Conservation (phyloP, 768 basidiomycete genomes). For the Boletus rubescentipes region DNA sequence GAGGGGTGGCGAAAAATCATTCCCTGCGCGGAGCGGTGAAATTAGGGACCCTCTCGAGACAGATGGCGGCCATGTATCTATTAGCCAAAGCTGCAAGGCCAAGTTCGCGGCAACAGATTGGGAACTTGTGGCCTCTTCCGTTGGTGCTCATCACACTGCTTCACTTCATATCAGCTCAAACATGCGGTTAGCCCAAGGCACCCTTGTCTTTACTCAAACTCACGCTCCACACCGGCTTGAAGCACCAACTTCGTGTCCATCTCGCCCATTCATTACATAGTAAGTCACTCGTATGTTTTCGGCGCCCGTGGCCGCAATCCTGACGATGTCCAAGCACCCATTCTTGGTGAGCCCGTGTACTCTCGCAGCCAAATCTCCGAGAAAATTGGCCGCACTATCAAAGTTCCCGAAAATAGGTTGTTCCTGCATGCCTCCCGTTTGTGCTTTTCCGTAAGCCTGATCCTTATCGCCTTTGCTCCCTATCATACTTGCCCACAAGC, state of each 20-base stretch:
- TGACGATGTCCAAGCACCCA: constrained; percentile 48
- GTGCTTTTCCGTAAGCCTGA: constrained; percentile 49
- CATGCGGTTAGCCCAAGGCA: constrained; percentile 32
- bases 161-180: constrained; percentile 28
- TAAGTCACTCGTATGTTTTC: constrained; percentile 23
- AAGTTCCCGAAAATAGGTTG: constrained; percentile 46
- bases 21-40: constrained; percentile 38
- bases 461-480: background rate
- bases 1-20: constrained; percentile 48
- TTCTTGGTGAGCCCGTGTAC: constrained; percentile 61
- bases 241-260: constrained; percentile 73
- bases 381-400: constrained; percentile 26
- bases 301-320: background rate
- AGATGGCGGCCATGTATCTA: constrained; percentile 44
- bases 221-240: constrained; percentile 58
- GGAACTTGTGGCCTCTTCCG: constrained; percentile 59
- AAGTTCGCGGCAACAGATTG: constrained; percentile 46
- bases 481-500: background rate
- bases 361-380: constrained; percentile 38
- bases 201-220: constrained; percentile 60
- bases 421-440: constrained; percentile 62
- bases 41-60: constrained; percentile 44
- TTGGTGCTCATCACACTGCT: constrained; percentile 33
- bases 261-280: constrained; percentile 51
- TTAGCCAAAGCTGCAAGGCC: constrained; percentile 29